These are phyloP conservation scores for Boletus semigastroideus DNA, from an alignment of 1,284 basidiomycete species.

Conservation along the genomic window DNA sequence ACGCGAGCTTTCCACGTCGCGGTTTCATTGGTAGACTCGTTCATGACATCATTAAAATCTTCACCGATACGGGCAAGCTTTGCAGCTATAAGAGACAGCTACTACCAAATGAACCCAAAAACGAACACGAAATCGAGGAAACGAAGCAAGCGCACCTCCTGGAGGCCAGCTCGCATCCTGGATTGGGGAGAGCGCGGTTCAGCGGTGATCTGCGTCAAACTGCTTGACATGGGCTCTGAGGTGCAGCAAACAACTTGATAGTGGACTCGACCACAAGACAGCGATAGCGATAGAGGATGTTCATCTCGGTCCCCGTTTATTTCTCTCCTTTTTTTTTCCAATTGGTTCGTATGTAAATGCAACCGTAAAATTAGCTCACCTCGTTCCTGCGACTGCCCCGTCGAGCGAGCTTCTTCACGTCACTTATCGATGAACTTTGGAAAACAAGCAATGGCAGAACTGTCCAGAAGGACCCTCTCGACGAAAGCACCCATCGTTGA, in stretches of 20 bases:
- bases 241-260: background rate
- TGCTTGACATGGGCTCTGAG: conserved; percentile 7
- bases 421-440: conserved; percentile 31
- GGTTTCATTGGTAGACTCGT: conserved; percentile 28
- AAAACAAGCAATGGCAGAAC: conserved; percentile 24
- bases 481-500: conserved; percentile 55
- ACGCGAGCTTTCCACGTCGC: conserved; percentile 27
- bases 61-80: conserved; percentile 28
- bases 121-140: background rate
- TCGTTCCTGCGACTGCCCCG: conserved; percentile 2
- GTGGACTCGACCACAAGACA: background rate
- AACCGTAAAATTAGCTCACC: conserved; percentile 21
- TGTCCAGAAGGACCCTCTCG: conserved; percentile 22
- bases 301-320: conserved; percentile 11
- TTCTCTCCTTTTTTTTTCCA: background rate
- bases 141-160: conserved; percentile 22
- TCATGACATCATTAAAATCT: conserved; percentile 35
- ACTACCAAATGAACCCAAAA: background rate
- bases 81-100: conserved; percentile 27
- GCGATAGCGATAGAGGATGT: conserved; percentile 1
- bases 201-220: background rate
- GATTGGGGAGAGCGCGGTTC: conserved; percentile 19
- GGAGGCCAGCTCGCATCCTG: conserved; percentile 22
- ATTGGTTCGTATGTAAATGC: conserved; percentile 4
- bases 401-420: conserved; percentile 18